Conservation (phyloP, 345 rosid genomes). For the rapeseed (Brassica napus) region Da-Ae NC_063447.1:51363001-51363500, state of each 20-base stretch:
- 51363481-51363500: slow-evolving; percentile 24
- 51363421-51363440: slow-evolving; percentile 71
- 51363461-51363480: slow-evolving; percentile 46
- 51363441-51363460: slow-evolving; percentile 86
- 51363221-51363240: not conserved
- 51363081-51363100: slow-evolving; percentile 94
- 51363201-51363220: not conserved
- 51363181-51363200: not conserved
- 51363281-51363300: slow-evolving; percentile 84
- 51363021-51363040: slow-evolving; percentile 98
- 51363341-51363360: slow-evolving; percentile 76
- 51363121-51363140: slow-evolving; percentile 79
- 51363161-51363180: not conserved
- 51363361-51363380: slow-evolving; percentile 61
- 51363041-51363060: slow-evolving; percentile 93
- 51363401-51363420: slow-evolving; percentile 49
- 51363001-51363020: slow-evolving; percentile 89
- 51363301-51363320: slow-evolving; percentile 86
- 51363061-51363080: slow-evolving; percentile 92
- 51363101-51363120: slow-evolving; percentile 86
- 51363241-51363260: slow-evolving; percentile 11
- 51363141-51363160: not conserved
- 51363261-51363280: slow-evolving; percentile 96
- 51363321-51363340: slow-evolving; percentile 89
- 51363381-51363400: slow-evolving; percentile 46